Conservation (phyloP, 371 early-diverging fungal species). For the Blyttiomyces sp. region DNA sequence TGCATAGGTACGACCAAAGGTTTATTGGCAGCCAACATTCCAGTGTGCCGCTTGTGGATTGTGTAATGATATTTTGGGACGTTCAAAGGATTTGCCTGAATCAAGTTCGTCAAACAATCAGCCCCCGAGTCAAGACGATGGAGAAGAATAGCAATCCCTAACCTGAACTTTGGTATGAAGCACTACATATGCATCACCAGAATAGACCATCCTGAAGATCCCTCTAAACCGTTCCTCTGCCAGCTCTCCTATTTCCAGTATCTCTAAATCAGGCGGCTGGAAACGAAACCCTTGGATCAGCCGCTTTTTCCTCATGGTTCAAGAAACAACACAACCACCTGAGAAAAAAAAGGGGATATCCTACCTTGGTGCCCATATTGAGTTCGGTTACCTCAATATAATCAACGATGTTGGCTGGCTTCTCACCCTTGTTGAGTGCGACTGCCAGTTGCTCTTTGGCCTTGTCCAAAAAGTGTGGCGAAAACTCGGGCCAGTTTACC, state of each 20-base stretch:
- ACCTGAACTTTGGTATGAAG: slow-evolving; percentile 94
- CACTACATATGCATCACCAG: slow-evolving; percentile 89
- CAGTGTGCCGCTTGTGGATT: slow-evolving; percentile 9
- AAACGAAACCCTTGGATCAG: not conserved
- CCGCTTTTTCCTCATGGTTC: not conserved
- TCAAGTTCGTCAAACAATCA: not conserved
- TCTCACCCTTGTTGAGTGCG: slow-evolving; percentile 89
- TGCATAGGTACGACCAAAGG: slow-evolving; percentile 96
- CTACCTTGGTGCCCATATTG: slow-evolving; percentile 88
- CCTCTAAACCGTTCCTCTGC: slow-evolving; percentile 89
- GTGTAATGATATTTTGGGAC: slow-evolving; percentile 51
- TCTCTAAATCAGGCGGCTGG: slow-evolving; percentile 93
- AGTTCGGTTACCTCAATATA: slow-evolving; percentile 87
- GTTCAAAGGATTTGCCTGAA: slow-evolving; percentile 78
- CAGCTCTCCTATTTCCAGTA: slow-evolving; percentile 96
- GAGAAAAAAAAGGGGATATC: not conserved
- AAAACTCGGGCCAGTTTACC: slow-evolving; percentile 93
- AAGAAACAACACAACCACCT: not conserved
- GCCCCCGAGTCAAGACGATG: not conserved
- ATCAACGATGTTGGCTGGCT: slow-evolving; percentile 87
- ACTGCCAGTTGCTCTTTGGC: slow-evolving; percentile 79
- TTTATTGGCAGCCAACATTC: slow-evolving; percentile 70
- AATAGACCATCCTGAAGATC: slow-evolving; percentile 90
- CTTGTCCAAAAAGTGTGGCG: slow-evolving; percentile 75
- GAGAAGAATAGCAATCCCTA: not conserved